Evolutionary conservation across 2,329 filamentous ascomycete genomes (phyloP).

Genomic region (Stemphylium beticola): DNA sequence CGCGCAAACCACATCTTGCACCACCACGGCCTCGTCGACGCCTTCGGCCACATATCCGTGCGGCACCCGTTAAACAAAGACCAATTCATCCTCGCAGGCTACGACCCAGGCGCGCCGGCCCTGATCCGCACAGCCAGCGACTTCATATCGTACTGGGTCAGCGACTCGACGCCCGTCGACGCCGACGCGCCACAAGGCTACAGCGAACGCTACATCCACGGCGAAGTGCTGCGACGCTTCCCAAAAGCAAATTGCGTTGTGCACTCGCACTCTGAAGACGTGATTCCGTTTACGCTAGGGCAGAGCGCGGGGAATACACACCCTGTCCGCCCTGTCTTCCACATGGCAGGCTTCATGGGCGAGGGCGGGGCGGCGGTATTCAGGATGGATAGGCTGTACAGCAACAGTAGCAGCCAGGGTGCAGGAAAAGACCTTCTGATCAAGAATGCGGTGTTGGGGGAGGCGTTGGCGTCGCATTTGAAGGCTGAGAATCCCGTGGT

Average conservation of each 20-base stretch:
- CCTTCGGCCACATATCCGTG: conserved; percentile 61
- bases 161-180: conserved; percentile 52
- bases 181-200: conserved; percentile 47
- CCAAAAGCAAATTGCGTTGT: conserved; percentile 50
- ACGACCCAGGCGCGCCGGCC: conserved; percentile 54
- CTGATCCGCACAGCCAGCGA: conserved; percentile 53
- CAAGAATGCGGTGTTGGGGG: conserved; percentile 28
- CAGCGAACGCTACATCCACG: conserved; percentile 54
- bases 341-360: conserved; percentile 53
- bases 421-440: conserved; percentile 34
- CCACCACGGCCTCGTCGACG: conserved; percentile 58
- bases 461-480: conserved; percentile 26
- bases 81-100: conserved; percentile 58
- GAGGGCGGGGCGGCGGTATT: conserved; percentile 17
- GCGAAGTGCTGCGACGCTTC: conserved; percentile 48
- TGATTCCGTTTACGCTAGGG: conserved; percentile 50
- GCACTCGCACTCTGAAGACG: conserved; percentile 50
- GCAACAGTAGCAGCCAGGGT: conserved; percentile 26
- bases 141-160: conserved; percentile 56
- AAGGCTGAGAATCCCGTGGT: conserved; percentile 33
- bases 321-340: conserved; percentile 39
- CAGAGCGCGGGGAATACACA: conserved; percentile 18
- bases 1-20: conserved; percentile 58
- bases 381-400: conserved; percentile 22
- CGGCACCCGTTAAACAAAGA: conserved; percentile 54